Evolutionary conservation across 2,329 filamentous ascomycete species (phyloP), one percentile per base, ranked within the genome.

Genomic region (Diaporthe sp.): DNA sequence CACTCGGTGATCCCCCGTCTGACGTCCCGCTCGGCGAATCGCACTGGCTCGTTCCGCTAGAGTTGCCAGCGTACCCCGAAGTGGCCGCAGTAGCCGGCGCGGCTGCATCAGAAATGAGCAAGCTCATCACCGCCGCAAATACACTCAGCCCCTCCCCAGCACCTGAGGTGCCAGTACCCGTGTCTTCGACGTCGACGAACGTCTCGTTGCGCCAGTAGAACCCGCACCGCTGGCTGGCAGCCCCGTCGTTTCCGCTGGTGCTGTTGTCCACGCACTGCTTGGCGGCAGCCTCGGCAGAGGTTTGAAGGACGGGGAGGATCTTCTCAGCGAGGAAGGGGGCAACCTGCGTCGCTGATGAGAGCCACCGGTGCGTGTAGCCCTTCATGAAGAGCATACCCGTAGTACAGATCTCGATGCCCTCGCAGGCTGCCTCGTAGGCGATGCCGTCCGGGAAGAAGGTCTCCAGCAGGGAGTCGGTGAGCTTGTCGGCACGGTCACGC

Each of bases 341-440:
- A 22, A 91, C 73, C 75, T 88, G 82, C 1, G 86, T 82, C 3
- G 86, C 85, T 17, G 85, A 81, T 4, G 86, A 86, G 75, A 92
- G 83, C 85, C 87, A 89, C 25, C 87, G 85, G 47, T 87, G 84
- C 32, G 91, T 81, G 56, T 88, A 86, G 9, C 88, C 88, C 79
- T 92, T 92, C 85, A 89, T 92, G 35, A 87, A 86, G 71, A 86
- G 84, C 80, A 92, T 88, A 78, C 93, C 92, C 30, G 84, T 85
- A 76, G 88, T 88, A 83, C 92, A 93, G 3, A 79, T 84, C 17
- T 72, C 76, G 0, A 83, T 81, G 17, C 75, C 70, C 79, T 92
- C 91, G 82, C 92, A 94, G 30, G 89, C 85, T 44, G 80, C 78
- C 78, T 92, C 89, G 79, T 83, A 87, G 82, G 91, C 88, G 77